These are phyloP conservation scores for Bassia scoparia DNA, from an alignment of 148 eudicot genomes.

Conservation along the genomic window DNA sequence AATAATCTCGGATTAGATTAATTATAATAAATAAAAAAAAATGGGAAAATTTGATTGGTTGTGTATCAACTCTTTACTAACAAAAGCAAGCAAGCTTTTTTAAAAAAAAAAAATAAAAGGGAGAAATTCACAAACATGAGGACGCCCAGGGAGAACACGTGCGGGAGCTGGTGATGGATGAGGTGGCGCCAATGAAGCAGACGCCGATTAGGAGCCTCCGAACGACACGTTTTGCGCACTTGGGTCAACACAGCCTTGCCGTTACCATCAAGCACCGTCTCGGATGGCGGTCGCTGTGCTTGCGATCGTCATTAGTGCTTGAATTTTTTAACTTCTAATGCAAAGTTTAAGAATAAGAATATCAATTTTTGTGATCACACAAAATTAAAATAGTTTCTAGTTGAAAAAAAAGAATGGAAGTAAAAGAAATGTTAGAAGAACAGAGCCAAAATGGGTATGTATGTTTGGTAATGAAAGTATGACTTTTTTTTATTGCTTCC, in stretches of 20 bases:
- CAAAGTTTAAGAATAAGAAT: too few species aligned
- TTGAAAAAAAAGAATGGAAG: too few species aligned
- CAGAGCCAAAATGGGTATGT: too few species aligned
- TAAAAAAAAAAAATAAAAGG: not conserved
- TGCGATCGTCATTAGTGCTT: slow-evolving; percentile 21
- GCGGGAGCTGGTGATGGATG: slow-evolving; percentile 23
- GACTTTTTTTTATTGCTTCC: too few species aligned
- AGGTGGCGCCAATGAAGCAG: slow-evolving; percentile 35
- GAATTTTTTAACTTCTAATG: not conserved
- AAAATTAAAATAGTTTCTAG: too few species aligned
- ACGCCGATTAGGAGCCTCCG: slow-evolving; percentile 24
- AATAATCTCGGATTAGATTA: too few species aligned
- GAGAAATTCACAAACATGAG: slow-evolving; percentile 23
- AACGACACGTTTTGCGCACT: slow-evolving; percentile 32
- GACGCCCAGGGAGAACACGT: slow-evolving; percentile 36
- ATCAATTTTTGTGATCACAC: too few species aligned
- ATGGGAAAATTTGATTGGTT: too few species aligned
- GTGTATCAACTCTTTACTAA: too few species aligned
- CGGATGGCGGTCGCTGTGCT: slow-evolving; percentile 12
- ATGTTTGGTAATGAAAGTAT: too few species aligned
- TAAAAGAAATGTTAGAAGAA: too few species aligned
- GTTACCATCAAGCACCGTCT: slow-evolving; percentile 35
- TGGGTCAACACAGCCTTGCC: slow-evolving; percentile 31
- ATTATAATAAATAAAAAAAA: not conserved
- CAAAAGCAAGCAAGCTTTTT: not conserved